Evolutionary conservation across 106 monocot genomes (phyloP).

Genomic region (Dendrobium officinale): DNA sequence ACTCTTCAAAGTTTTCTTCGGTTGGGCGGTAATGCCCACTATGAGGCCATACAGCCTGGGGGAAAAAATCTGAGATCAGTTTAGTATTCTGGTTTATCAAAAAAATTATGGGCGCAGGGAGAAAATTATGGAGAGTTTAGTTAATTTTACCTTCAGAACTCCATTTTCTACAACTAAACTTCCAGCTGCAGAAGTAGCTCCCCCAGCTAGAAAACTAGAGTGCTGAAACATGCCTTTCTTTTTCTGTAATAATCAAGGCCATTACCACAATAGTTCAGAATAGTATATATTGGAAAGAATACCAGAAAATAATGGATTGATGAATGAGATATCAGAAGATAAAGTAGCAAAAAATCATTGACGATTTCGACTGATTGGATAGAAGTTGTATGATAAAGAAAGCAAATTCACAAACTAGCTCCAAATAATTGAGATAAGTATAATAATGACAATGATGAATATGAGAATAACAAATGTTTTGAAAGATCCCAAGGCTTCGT

Average conservation of each 20-base stretch:
- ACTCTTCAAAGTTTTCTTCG: slow-evolving; percentile 69
- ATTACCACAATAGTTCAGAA: not conserved
- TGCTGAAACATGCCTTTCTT: slow-evolving; percentile 76
- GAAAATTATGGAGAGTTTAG: not conserved
- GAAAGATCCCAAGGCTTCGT: not conserved
- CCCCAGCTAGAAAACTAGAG: slow-evolving; percentile 89
- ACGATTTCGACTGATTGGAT: no score
- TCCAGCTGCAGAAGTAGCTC: slow-evolving; percentile 81
- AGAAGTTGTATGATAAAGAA: no score
- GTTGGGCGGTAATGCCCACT: slow-evolving; percentile 89
- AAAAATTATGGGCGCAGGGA: not conserved
- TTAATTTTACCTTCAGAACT: slow-evolving; percentile 46
- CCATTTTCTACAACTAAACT: slow-evolving; percentile 66
- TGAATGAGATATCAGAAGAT: no score
- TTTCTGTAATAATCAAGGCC: slow-evolving; percentile 35
- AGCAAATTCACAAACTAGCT: not conserved
- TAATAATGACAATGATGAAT: not conserved
- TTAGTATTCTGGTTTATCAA: not conserved
- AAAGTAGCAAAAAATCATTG: no score
- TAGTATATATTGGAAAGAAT: not conserved
- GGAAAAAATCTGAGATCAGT: not conserved
- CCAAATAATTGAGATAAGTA: not conserved
- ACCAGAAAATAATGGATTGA: no score
- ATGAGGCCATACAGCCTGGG: slow-evolving; percentile 81
- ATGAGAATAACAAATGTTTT: not conserved